phyloP scores from a whole-genome alignment of 129 eudicot species.

The Mikania micrantha region DNA sequence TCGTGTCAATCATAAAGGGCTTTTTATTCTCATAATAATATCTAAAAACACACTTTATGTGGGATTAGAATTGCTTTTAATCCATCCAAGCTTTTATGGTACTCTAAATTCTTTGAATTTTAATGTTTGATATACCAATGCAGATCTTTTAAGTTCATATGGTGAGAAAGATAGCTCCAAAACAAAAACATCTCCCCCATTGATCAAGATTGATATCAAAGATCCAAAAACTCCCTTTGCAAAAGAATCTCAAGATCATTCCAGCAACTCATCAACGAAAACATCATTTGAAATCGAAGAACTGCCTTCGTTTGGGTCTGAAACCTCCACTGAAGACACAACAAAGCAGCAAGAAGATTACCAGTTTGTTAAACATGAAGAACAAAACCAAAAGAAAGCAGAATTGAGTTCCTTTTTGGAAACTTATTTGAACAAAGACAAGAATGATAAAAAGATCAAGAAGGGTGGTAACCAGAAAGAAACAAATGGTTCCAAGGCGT shows the following conservation, averaged over 20 bases:
- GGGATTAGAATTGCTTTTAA: not conserved
- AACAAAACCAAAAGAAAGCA: conserved; percentile 10
- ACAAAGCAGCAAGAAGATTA: conserved; percentile 30
- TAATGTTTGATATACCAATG: not conserved
- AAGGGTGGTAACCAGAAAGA: conserved; percentile 15
- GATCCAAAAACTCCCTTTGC: conserved; percentile 8
- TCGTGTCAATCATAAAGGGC: too few species aligned
- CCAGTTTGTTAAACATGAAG: conserved; percentile 25
- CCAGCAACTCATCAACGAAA: conserved; percentile 28
- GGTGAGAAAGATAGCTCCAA: conserved; percentile 22
- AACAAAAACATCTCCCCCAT: conserved; percentile 10
- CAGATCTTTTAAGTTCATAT: conserved; percentile 22
- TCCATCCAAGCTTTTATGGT: not conserved
- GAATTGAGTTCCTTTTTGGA: conserved; percentile 25
- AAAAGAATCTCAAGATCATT: conserved; percentile 12
- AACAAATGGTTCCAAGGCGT: conserved; percentile 14
- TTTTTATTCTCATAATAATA: too few species aligned
- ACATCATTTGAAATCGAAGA: conserved; percentile 45
- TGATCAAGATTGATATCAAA: conserved; percentile 16
- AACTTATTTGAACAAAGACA: conserved; percentile 15
- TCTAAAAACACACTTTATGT: too few species aligned
- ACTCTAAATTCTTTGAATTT: not conserved
- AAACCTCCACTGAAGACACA: conserved; percentile 44
- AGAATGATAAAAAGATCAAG: conserved; percentile 25
- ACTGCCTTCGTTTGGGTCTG: conserved; percentile 40